Percentiles rank a stretch among this genome's conserved stretches.
phyloP scores from a whole-genome alignment of 139 green algal genomes.

The Volvox africanus region DNA sequence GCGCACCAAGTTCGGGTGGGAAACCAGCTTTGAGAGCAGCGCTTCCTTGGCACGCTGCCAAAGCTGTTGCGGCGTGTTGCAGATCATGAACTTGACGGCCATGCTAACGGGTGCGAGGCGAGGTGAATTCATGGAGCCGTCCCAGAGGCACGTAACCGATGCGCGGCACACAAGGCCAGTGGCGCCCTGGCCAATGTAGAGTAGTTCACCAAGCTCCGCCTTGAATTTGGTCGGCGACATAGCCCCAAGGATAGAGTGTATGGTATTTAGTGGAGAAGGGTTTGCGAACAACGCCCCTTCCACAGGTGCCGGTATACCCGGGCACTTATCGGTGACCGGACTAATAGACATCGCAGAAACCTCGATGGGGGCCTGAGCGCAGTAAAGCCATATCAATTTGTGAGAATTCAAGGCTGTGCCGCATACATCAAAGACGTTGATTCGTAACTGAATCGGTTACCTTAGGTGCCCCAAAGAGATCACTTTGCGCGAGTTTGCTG shows the following conservation, averaged over 20 bases:
- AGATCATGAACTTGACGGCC: slow-evolving; percentile 49
- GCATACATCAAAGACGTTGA: no score
- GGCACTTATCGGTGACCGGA: not conserved
- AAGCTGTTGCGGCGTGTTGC: slow-evolving; percentile 44
- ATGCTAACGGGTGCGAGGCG: not conserved
- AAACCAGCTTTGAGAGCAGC: slow-evolving; percentile 36
- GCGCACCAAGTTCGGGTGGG: slow-evolving; percentile 37
- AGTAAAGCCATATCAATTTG: no score
- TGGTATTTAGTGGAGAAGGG: not conserved
- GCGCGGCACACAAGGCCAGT: slow-evolving; percentile 31
- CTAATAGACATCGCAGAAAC: not conserved
- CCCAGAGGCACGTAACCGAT: not conserved
- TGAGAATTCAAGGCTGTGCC: no score
- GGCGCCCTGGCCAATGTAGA: slow-evolving; percentile 21
- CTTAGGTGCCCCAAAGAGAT: no score
- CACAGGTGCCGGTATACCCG: not conserved
- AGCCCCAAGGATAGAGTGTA: not conserved
- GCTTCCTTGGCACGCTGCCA: slow-evolving; percentile 49
- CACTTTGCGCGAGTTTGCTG: no score
- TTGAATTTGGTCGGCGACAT: not conserved
- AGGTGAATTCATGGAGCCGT: not conserved
- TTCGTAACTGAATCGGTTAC: no score
- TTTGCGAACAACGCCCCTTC: not conserved
- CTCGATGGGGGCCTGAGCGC: not conserved
- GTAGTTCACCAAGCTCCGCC: slow-evolving; percentile 1